phyloP scores from a whole-genome alignment of 2,329 filamentous ascomycete species.

The Calycina herbarum region DNA sequence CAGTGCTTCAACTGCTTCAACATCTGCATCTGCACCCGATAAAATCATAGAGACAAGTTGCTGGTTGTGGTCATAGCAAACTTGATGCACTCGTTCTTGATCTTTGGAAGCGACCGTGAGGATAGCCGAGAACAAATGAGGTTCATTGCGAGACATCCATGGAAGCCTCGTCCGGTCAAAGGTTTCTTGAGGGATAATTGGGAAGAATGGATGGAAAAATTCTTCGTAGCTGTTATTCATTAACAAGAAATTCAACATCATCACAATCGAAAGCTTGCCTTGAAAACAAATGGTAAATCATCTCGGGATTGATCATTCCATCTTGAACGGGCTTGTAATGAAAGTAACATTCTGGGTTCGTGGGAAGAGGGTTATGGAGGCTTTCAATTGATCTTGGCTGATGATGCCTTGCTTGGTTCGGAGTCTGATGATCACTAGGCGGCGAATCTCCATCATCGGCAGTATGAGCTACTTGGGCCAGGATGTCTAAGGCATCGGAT shows the following conservation, averaged over 20 bases:
- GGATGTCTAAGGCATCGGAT: conserved; percentile 37
- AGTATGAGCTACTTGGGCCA: conserved; percentile 36
- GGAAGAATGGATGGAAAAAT: conserved; percentile 67
- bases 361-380: conserved; percentile 17
- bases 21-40: conserved; percentile 64
- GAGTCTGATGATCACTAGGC: conserved; percentile 26
- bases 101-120: conserved; percentile 72
- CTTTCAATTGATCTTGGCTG: conserved; percentile 13
- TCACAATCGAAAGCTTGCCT: conserved; percentile 21
- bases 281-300: conserved; percentile 32
- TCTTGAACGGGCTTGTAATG: conserved; percentile 34
- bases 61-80: conserved; percentile 70
- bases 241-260: not conserved
- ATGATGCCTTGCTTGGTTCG: conserved; percentile 17
- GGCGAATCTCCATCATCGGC: conserved; percentile 35
- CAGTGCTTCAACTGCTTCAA: conserved; percentile 70
- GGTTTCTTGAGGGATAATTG: conserved; percentile 57
- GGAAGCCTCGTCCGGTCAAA: conserved; percentile 53
- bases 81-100: conserved; percentile 62
- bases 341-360: conserved; percentile 30
- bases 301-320: conserved; percentile 30
- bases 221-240: conserved; percentile 29
- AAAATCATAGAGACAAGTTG: conserved; percentile 65
- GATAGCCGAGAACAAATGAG: conserved; percentile 68
- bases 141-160: conserved; percentile 57